These are phyloP conservation scores for Lentinula detonsa DNA, from an alignment of 768 basidiomycete genomes.

Conservation along the genomic window DNA sequence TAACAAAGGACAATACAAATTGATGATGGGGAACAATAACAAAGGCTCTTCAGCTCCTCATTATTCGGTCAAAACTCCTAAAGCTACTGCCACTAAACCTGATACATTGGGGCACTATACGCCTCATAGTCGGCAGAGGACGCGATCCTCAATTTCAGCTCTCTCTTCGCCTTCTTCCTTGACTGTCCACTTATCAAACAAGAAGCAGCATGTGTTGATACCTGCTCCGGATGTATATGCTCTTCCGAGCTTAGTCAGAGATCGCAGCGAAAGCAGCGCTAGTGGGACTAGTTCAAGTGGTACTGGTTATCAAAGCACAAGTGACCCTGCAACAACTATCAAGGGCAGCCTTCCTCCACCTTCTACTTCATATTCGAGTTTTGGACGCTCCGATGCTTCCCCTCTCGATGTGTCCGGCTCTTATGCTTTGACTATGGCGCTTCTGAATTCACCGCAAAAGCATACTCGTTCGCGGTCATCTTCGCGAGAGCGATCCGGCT, in stretches of 20 bases:
- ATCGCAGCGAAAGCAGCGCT: neutral
- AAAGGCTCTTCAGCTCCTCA: neutral
- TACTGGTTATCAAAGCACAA: neutral
- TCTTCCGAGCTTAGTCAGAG: neutral
- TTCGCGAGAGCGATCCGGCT: neutral
- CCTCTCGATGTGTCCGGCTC: neutral
- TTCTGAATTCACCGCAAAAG: neutral
- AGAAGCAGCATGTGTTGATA: neutral
- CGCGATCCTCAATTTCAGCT: neutral
- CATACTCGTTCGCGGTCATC: neutral
- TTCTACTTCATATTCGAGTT: neutral
- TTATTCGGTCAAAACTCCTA: neutral
- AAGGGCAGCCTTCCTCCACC: neutral
- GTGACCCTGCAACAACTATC: neutral
- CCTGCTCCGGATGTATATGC: neutral
- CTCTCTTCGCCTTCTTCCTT: neutral
- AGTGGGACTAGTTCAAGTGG: slow-evolving; percentile 1
- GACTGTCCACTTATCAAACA: neutral
- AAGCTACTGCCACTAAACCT: neutral
- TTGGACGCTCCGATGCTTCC: neutral
- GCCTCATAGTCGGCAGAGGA: slow-evolving; percentile 1
- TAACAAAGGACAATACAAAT: neutral
- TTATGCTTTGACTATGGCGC: neutral
- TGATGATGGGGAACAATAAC: neutral
- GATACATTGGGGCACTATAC: neutral